Conservation (phyloP, 495 filamentous ascomycete genomes). For the Geoglossum glabrum region DNA sequence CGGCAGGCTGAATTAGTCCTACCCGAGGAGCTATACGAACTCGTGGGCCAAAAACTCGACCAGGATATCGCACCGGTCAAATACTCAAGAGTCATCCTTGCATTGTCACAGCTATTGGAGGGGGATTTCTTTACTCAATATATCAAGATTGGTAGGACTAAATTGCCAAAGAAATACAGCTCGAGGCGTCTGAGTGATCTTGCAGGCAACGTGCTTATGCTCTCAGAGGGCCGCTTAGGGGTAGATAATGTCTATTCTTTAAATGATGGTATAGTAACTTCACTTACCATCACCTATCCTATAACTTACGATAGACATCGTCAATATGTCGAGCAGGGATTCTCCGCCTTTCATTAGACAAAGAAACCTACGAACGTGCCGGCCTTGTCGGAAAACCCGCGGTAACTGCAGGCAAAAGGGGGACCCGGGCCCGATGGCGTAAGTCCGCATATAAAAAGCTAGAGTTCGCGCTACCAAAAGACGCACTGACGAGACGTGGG, state of each 20-base stretch:
- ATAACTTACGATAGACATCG: not conserved
- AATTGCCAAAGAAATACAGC: not conserved
- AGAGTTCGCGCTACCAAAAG: not conserved
- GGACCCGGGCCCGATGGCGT: conserved; percentile 36
- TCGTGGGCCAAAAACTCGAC: conserved; percentile 34
- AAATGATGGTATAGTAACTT: conserved; percentile 33
- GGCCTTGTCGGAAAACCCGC: conserved; percentile 59
- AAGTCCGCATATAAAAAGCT: conserved; percentile 3
- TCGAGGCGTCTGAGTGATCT: not conserved
- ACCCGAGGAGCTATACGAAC: conserved; percentile 41
- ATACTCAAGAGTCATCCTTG: conserved; percentile 58
- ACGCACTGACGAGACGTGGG: not conserved
- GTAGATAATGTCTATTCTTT: conserved; percentile 64
- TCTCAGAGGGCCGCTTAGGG: conserved; percentile 67
- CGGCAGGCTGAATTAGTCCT: conserved; percentile 52
- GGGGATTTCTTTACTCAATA: conserved; percentile 70
- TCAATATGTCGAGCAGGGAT: conserved; percentile 29
- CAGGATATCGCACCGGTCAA: conserved; percentile 21
- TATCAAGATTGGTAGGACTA: conserved; percentile 57
- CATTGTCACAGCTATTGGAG: conserved; percentile 47
- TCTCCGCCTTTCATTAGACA: conserved; percentile 59
- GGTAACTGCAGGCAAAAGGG: conserved; percentile 38
- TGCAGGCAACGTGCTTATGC: conserved; percentile 71
- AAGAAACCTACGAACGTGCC: conserved; percentile 65
- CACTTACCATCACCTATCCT: not conserved